Conservation (phyloP, 2,329 filamentous ascomycete genomes). For the Botrytis fabae region DNA sequence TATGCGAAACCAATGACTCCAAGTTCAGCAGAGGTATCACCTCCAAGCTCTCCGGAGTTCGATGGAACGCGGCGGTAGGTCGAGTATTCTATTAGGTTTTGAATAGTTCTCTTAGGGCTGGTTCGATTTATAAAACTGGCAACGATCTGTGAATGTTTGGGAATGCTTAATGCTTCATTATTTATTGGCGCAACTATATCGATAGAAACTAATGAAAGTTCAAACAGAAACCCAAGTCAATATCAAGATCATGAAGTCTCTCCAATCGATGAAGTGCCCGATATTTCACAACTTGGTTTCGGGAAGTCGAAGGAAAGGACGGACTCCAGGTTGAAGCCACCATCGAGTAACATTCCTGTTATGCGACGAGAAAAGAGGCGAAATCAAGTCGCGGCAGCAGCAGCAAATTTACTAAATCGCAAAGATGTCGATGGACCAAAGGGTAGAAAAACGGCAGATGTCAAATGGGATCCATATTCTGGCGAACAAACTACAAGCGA, state of each 20-base stretch:
- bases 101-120: not conserved
- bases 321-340: slow-evolving; percentile 24
- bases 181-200: not conserved
- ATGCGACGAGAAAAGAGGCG: slow-evolving; percentile 39
- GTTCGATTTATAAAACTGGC: not conserved
- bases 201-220: not conserved
- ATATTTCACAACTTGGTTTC: slow-evolving; percentile 32
- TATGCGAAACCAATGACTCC: slow-evolving; percentile 38
- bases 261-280: slow-evolving; percentile 43
- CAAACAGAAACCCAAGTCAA: slow-evolving; percentile 30
- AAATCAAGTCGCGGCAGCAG: slow-evolving; percentile 35
- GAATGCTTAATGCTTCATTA: not conserved
- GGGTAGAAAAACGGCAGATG: slow-evolving; percentile 42
- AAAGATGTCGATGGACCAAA: slow-evolving; percentile 33
- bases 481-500: slow-evolving; percentile 62
- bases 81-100: slow-evolving; percentile 23
- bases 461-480: slow-evolving; percentile 65
- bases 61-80: slow-evolving; percentile 34
- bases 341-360: slow-evolving; percentile 39
- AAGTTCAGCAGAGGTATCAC: slow-evolving; percentile 44
- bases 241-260: slow-evolving; percentile 42
- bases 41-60: slow-evolving; percentile 46
- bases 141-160: not conserved
- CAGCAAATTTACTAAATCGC: slow-evolving; percentile 32
- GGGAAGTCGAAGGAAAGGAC: slow-evolving; percentile 21